A percentile compares a stretch with the other conserved stretches of the same genome.
Conservation (phyloP, 495 filamentous ascomycete genomes). For the Parmelia sp. region DNA sequence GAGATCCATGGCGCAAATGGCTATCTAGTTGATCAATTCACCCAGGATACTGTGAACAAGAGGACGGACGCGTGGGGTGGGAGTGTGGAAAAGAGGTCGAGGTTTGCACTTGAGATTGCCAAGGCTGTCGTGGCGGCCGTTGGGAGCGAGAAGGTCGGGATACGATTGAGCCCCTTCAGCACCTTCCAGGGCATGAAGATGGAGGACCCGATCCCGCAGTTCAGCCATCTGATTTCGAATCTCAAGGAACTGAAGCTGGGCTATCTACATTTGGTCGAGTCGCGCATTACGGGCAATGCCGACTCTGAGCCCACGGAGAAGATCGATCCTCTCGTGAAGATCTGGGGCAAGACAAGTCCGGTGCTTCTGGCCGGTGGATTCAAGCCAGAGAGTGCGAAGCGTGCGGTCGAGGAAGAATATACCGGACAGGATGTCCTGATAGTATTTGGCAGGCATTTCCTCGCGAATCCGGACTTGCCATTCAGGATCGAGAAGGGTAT, state of each 20-base stretch:
- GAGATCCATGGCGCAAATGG: slow-evolving; percentile 72
- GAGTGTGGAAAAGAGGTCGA: slow-evolving; percentile 62
- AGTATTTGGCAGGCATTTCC: slow-evolving; percentile 41
- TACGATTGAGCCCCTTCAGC: slow-evolving; percentile 60
- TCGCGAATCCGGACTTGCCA: slow-evolving; percentile 65
- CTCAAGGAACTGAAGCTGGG: slow-evolving; percentile 52
- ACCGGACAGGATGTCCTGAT: slow-evolving; percentile 46
- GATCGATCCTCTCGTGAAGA: slow-evolving; percentile 48
- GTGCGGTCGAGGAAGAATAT: slow-evolving; percentile 50
- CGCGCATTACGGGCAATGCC: slow-evolving; percentile 42
- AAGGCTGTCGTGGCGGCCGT: slow-evolving; percentile 57
- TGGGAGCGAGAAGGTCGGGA: slow-evolving; percentile 54
- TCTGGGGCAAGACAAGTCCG: slow-evolving; percentile 45
- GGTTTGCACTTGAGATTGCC: slow-evolving; percentile 59
- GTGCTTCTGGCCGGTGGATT: slow-evolving; percentile 59
- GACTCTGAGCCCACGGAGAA: slow-evolving; percentile 40
- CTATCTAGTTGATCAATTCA: slow-evolving; percentile 71
- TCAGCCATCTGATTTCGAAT: slow-evolving; percentile 48
- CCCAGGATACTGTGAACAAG: slow-evolving; percentile 54
- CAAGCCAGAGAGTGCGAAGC: slow-evolving; percentile 39
- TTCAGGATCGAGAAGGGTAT: slow-evolving; percentile 55
- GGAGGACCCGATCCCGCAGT: slow-evolving; percentile 57
- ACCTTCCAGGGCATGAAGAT: slow-evolving; percentile 65
- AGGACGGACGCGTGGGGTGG: slow-evolving; percentile 64
- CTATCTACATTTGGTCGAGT: slow-evolving; percentile 61